Evolutionary conservation across 2,329 filamentous ascomycete genomes (phyloP), one percentile per base, ranked within the genome.

Genomic region (Fusarium incarnatum): DNA sequence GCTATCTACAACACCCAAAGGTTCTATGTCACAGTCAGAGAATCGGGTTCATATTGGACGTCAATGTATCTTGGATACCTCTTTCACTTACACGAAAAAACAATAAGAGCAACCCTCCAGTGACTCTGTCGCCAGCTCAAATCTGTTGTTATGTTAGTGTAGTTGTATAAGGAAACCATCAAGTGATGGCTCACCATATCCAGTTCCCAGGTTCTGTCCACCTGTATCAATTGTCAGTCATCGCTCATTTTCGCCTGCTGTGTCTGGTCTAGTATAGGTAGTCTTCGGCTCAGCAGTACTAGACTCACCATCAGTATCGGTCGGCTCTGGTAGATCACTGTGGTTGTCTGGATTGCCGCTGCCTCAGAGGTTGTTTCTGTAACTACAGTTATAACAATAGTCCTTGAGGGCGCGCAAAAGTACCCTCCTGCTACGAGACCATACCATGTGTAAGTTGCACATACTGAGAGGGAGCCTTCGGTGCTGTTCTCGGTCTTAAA

Each of bases 391-490:
- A 20, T 25, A 1, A 20, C 18, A 1, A 40, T 72, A 20, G 42
- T 52, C n/a, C 32, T 42, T 9, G 62, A 60, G 6, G 45, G 45
- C 7, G 41, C 64, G n/a, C 71, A 73, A 27, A 18, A 37, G 6
- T 66, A 62, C 8, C 23, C n/a, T 25, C 61, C 23, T 25, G 50
- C 60, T 2, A 7, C 28, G n/a, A 56, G 16, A 10, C 41, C 28
- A 23, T 55, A 50, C 65, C 54, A 68, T 37, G 60, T 65, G 23
- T 62, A 74, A 10, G 64, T 74, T 45, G 47, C 53, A 52, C 63
- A 74, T 25, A 40, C 44, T 23, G 70, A 58, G 22, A 47, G 34
- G 12, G 46, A 28, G 13, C 23, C 42, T 4, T 32, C 46, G 8
- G 42, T 67, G 41, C 70, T 73, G 11, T 11, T 28, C 12, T n/a